Evolutionary conservation across 1,284 basidiomycete genomes (phyloP).

Genomic region (Pascua sp.): DNA sequence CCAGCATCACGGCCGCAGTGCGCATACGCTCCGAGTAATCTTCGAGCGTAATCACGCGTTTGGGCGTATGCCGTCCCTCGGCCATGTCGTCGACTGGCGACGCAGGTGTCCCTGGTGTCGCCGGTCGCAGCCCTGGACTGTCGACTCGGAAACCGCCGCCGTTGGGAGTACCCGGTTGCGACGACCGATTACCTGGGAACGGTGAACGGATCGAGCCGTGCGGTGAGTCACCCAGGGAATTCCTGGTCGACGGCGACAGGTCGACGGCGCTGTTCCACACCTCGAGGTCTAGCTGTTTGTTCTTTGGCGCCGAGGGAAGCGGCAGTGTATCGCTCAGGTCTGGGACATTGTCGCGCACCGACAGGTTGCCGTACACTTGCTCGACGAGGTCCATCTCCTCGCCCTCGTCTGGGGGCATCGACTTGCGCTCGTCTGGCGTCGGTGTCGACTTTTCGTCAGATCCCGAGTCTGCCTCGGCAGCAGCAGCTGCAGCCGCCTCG

Average conservation of each 20-base stretch:
- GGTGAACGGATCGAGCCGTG: not conserved
- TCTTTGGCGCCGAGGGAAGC: conserved; percentile 74
- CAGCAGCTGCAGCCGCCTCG: not conserved
- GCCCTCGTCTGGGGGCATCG: conserved; percentile 52
- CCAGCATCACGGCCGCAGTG: conserved; percentile 96
- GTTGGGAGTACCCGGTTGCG: not conserved
- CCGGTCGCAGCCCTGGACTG: not conserved
- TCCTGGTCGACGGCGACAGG: conserved; percentile 19
- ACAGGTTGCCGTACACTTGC: conserved; percentile 77
- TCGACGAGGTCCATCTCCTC: conserved; percentile 94
- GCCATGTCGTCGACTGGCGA: not conserved
- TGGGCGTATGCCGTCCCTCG: conserved; percentile 15
- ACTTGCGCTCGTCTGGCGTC: not conserved
- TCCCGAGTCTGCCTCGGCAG: not conserved
- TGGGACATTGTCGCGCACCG: conserved; percentile 63
- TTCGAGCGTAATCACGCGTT: conserved; percentile 61
- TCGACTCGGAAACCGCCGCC: conserved; percentile 1
- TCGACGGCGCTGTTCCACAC: conserved; percentile 58
- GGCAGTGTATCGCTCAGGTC: conserved; percentile 77
- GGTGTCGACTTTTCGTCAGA: not conserved
- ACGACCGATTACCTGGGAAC: not conserved
- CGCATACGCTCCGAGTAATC: conserved; percentile 98
- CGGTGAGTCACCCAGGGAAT: conserved; percentile 14
- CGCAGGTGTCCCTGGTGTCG: conserved; percentile 3
- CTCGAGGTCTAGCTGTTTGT: conserved; percentile 78